These are phyloP conservation scores for Xylaria castorea DNA, from an alignment of 495 filamentous ascomycete species.

Conservation along the genomic window DNA sequence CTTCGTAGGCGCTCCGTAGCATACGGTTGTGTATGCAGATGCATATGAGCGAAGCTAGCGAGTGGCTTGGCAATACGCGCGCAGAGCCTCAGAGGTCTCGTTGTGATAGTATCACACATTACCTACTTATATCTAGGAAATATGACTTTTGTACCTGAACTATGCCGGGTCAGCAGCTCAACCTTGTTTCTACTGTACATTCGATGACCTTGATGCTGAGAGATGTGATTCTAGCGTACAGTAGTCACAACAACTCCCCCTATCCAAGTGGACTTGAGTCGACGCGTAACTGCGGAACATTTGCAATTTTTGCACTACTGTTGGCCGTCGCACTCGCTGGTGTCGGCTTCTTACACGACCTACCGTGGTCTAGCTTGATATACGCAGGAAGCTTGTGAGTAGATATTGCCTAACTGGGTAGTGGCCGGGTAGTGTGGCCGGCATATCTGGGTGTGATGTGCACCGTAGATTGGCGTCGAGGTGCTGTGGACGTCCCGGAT, in stretches of 20 bases:
- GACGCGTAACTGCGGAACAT: not conserved
- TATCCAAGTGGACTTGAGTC: not conserved
- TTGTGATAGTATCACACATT: not conserved
- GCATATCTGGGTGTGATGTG: not conserved
- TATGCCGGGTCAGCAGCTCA: not conserved
- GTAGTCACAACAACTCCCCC: too few species aligned
- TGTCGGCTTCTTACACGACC: not conserved
- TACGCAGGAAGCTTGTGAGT: conserved; percentile 6
- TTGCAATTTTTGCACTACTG: too few species aligned
- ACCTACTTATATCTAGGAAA: not conserved
- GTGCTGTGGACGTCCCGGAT: not conserved
- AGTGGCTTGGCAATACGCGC: not conserved
- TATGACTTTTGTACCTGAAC: not conserved
- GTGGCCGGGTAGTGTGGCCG: not conserved
- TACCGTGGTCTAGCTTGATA: not conserved
- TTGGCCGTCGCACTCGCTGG: not conserved
- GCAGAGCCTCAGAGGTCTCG: conserved; percentile 15
- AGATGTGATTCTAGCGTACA: not conserved
- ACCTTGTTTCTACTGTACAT: not conserved
- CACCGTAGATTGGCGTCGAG: not conserved
- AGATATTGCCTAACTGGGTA: not conserved
- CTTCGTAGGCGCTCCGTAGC: not conserved
- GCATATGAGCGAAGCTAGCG: not conserved
- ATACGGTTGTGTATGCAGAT: not conserved
- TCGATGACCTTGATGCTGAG: not conserved